Evolutionary conservation across 1,284 basidiomycete genomes (phyloP), one percentile per base, ranked within the genome.

Genomic region (Sanguinoderma infundibulare): DNA sequence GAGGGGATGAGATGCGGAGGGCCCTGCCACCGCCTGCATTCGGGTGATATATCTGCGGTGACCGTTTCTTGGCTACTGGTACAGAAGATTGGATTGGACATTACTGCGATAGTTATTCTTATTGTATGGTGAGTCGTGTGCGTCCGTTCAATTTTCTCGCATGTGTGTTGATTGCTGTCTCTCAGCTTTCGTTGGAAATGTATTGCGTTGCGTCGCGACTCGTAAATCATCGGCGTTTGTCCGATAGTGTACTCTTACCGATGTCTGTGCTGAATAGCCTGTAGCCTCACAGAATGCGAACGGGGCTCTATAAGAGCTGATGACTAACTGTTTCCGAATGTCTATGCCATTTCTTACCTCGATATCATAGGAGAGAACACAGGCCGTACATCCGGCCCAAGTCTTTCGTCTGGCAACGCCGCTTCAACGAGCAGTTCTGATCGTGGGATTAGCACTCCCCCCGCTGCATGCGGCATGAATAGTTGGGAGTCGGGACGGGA

Each of bases 1-100:
- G 71, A 7, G 63, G 59, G n/a, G 73, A 73, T 5, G 73, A 71
- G 1, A 65, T 64, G 4, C 65, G 71, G 56, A 57, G 68, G 55
- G 53, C 61, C 7, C 66, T 53, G 22, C 52, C 59, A 14, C 55
- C 55, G 17, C 58, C 63, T 22, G 32, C 60, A 9, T 65, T 60
- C 38, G 49, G 58, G 12, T 67, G 59, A 63, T 42, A 9, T 46
- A 7, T 15, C n/a, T 12, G 40, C 12, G 17, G 12, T n/a, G 14
- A 10, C 17, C n/a, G 15, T 10, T 32, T 30, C 15, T 49, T 49
- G 46, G 28, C 24, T 49, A 30, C 28, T 15, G 8, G 17, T 30
- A 20, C 12, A n/a, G n/a, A 9, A 10, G 46, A 9, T n/a, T 49
- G 28, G 26, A 49, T 32, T 49, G 53, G 53, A 34, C n/a, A 9